Evolutionary conservation across 805 yeast species (phyloP), one percentile per base, ranked within the genome.

Genomic region (Torulaspora maleeae): DNA sequence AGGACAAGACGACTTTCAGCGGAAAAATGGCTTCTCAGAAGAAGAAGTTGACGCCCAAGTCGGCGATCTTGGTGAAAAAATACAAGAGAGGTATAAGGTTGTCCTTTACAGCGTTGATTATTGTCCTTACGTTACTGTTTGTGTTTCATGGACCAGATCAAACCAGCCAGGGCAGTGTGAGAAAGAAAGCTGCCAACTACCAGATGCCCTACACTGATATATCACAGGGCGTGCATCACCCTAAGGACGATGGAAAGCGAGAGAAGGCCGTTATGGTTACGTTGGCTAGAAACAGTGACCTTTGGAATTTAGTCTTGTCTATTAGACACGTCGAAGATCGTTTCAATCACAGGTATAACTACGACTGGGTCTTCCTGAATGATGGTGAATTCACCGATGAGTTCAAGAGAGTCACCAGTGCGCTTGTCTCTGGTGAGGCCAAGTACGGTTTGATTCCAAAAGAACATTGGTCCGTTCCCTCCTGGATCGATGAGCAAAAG

Each of bases 331-430:
- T 81, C 37, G 86, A 85, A 58, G 80, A 76, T 52, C 66, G 90
- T 30, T 85, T 83, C 69, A 86, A 86, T 64, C 28, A 58, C 34
- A 68, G 72, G 43, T 82, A 64, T 59, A 75, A 79, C 53, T 85
- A 86, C 58, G 93, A 86, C 62, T 86, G 89, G 87, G 82, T 84
- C 2, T 86, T 86, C 55, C 63, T 86, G 38, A 86, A 86, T 61
- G 89, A 86, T 58, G 76, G 71, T 49, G 78, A 76, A 2, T 86
- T 86, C 61, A 60, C 73, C 35, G 73, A 71, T 3, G 77, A 76
- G 50, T 86, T 86, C 62, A 74, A 69, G 45, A 59, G 65, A 22
- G 62, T 69, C 20, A 74, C 83, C 1, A 49, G 71, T 10, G 72
- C 72, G 16, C 56, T 73, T 11, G 76, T 82, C n/a, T 73, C 84